Percentiles rank a stretch among this genome's conserved stretches.
These are phyloP conservation scores for Fusarium nisikadoi DNA, from an alignment of 2,329 filamentous ascomycete genomes.

Conservation along the genomic window DNA sequence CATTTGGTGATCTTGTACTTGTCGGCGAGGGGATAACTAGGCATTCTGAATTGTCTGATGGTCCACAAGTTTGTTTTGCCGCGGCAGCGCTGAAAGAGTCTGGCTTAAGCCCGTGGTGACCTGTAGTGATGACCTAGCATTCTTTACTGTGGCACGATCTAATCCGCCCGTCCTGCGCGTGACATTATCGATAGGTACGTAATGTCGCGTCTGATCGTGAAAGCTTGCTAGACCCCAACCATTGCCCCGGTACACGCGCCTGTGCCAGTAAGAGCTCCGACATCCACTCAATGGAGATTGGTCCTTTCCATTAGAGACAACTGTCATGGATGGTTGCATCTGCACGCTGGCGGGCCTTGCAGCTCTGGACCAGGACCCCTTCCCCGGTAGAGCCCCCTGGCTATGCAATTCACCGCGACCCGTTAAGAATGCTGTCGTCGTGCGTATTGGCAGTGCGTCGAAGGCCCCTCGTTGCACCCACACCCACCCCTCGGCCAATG, in stretches of 20 bases:
- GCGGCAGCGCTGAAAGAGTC: slow-evolving; percentile 38
- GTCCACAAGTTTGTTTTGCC: slow-evolving; percentile 16
- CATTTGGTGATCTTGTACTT: neutral
- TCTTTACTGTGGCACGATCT: slow-evolving; percentile 27
- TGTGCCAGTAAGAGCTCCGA: slow-evolving; percentile 39
- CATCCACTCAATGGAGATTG: slow-evolving; percentile 38
- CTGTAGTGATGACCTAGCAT: slow-evolving; percentile 3
- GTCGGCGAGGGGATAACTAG: neutral
- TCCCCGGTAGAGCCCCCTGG: slow-evolving; percentile 38
- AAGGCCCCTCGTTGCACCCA: slow-evolving; percentile 30
- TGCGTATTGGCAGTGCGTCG: slow-evolving; percentile 14
- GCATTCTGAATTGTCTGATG: neutral
- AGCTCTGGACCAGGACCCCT: slow-evolving; percentile 36
- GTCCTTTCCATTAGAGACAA: slow-evolving; percentile 36
- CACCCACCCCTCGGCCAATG: slow-evolving; percentile 33
- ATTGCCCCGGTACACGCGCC: slow-evolving; percentile 41
- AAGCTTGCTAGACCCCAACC: slow-evolving; percentile 39
- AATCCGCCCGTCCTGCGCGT: slow-evolving; percentile 30
- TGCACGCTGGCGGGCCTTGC: slow-evolving; percentile 42
- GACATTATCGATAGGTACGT: slow-evolving; percentile 38
- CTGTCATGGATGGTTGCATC: slow-evolving; percentile 42
- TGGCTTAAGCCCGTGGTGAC: slow-evolving; percentile 1
- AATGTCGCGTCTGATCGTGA: slow-evolving; percentile 39
- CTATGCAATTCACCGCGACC: slow-evolving; percentile 37
- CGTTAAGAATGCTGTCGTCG: slow-evolving; percentile 34